A percentile compares a stretch with the other conserved stretches of the same genome.
Evolutionary conservation across 495 filamentous ascomycete genomes (phyloP).

Genomic region (Podospora didyma): DNA sequence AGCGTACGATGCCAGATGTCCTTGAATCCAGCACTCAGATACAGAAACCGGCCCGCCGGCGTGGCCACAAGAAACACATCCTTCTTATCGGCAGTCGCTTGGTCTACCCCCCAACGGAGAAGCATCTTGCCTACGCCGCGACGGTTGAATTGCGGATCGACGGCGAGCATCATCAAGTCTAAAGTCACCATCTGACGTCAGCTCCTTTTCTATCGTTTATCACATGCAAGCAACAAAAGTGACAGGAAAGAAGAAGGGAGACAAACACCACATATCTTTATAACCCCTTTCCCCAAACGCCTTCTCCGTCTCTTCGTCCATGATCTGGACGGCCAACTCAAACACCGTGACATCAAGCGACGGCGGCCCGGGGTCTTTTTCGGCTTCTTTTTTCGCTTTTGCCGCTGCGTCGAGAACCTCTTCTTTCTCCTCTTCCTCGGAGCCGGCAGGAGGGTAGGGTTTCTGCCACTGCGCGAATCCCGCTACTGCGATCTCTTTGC

Average conservation of each 20-base stretch:
- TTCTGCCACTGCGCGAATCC: slow-evolving; percentile 25
- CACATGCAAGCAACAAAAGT: background rate
- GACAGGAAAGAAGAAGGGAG: background rate
- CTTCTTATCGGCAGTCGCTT: slow-evolving; percentile 7
- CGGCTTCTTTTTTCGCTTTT: background rate
- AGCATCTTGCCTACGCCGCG: slow-evolving; percentile 24
- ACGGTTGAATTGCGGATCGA: slow-evolving; percentile 21
- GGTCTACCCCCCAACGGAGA: slow-evolving; percentile 18
- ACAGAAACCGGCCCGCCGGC: slow-evolving; percentile 15
- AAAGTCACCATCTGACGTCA: background rate
- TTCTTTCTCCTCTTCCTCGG: too few relatives aligned
- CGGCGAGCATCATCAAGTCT: slow-evolving; percentile 19
- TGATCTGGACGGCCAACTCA: background rate
- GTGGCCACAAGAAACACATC: slow-evolving; percentile 17
- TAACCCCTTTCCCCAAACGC: slow-evolving; percentile 13
- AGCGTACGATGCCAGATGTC: slow-evolving; percentile 1
- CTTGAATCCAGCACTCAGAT: slow-evolving; percentile 16
- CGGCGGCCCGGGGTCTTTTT: background rate
- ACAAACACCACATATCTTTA: slow-evolving; percentile 26
- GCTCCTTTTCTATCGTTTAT: background rate
- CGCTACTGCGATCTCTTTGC: slow-evolving; percentile 7
- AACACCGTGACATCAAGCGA: slow-evolving; percentile 8
- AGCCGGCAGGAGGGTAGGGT: slow-evolving; percentile 8
- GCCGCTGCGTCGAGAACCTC: background rate
- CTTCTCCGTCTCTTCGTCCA: slow-evolving; percentile 8